Evolutionary conservation across 805 yeast species (phyloP), one percentile per base, ranked within the genome.

Genomic region (Candida insectalens): DNA sequence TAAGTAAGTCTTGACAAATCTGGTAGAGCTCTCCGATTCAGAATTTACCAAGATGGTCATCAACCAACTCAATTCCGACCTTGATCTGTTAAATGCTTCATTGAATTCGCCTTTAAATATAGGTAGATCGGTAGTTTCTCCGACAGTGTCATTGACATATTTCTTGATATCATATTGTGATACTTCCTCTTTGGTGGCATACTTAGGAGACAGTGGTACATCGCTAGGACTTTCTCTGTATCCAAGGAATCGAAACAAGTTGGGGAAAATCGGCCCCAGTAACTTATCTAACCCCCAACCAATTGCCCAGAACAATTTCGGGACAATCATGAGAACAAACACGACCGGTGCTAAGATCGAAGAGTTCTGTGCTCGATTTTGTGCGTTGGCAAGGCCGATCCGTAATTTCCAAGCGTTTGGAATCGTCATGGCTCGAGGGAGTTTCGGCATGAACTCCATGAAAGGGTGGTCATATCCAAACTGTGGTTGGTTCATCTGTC

Each of bases 291-390:
- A 35, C 1, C 72, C 63, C 8, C 62, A 47, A 2, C 71, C 45
- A 6, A 71, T 34, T 7, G 60, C 57, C 31, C 71, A 56, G 6
- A 73, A 31, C 2, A 74, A 43, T 36, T 62, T 67, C 9, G 87
- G 88, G 8, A 80, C 52, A 5, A 78, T 40, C 49, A 77, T 51
- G 2, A 80, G 43, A 2, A 77, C 47, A 33, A 77, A 59, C 44
- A 78, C 47, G 5, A 75, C 35, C 2, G 77, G 68, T 10, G 56
- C 44, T 9, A 50, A 29, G 5, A 49, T 9, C 12, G 33, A 20
- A 20, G 22, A 12, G 6, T 35, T 34, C 16, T 25, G 23, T 1
- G 30, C 19, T 10, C 31, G 33, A 4, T 25, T 18, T 13, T 36
- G 31, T 4, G 8, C 27, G 6, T 14, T 19, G n/a, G 41, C 34